A percentile compares a stretch with the other conserved stretches of the same genome.
These are phyloP conservation scores for Mortierella sp. DNA, from an alignment of 371 early-diverging fungal species.

Conservation along the genomic window DNA sequence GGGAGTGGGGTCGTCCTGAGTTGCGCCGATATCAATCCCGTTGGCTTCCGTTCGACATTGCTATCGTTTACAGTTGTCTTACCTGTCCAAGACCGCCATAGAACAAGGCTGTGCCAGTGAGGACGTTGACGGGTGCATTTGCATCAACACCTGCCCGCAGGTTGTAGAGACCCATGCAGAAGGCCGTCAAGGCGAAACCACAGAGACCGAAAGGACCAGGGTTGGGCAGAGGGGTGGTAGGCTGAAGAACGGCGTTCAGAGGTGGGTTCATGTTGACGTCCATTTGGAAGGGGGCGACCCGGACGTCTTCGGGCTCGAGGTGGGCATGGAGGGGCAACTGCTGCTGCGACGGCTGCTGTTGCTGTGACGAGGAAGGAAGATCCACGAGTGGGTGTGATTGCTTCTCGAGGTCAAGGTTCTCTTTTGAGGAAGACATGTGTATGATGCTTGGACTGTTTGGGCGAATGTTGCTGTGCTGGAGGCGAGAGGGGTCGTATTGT, in stretches of 20 bases:
- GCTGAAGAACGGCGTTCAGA: slow-evolving; percentile 30
- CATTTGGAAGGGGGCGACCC: slow-evolving; percentile 48
- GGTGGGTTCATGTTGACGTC: slow-evolving; percentile 46
- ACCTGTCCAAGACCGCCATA: slow-evolving; percentile 84
- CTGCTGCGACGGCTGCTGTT: slow-evolving; percentile 20
- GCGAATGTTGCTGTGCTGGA: background rate
- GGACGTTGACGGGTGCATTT: slow-evolving; percentile 66
- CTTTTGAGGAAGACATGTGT: slow-evolving; percentile 47
- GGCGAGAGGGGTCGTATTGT: background rate
- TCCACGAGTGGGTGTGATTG: slow-evolving; percentile 32
- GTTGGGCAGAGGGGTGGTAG: slow-evolving; percentile 58
- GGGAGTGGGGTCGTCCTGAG: no score
- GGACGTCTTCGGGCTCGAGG: slow-evolving; percentile 43
- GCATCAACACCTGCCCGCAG: slow-evolving; percentile 69
- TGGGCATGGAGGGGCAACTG: slow-evolving; percentile 44
- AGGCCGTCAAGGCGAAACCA: slow-evolving; percentile 80
- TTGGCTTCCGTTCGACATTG: no score
- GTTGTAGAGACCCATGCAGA: slow-evolving; percentile 78
- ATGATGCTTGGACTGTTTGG: slow-evolving; percentile 22
- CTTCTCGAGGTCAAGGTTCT: slow-evolving; percentile 37
- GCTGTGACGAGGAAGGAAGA: slow-evolving; percentile 23
- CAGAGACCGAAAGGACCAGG: slow-evolving; percentile 83
- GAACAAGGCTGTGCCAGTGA: slow-evolving; percentile 77
- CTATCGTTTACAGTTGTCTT: background rate
- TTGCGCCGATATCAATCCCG: no score